Evolutionary conservation across 495 filamentous ascomycete genomes (phyloP), one percentile per base, ranked within the genome.

Genomic region (Aspergillus carlsbadensis): DNA sequence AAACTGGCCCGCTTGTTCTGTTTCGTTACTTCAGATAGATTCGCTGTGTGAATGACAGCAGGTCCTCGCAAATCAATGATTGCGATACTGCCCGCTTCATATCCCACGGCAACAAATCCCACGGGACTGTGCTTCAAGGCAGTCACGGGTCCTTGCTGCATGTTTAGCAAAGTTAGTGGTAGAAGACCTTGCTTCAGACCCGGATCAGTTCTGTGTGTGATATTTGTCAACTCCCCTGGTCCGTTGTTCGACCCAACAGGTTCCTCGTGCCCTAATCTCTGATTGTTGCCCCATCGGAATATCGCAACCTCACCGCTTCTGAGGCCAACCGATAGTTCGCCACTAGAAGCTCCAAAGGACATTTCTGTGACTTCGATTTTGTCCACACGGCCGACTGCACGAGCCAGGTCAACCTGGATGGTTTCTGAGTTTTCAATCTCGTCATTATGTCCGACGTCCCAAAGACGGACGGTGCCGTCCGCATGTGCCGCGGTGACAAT

Each of bases 31-130:
- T 93, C 87, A 13, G 72, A 72, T 35, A 92, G 63, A 15, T 82
- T 81, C 2, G 81, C 82, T 39, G 81, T 84, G 65, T 88, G 90
- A 46, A 98, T 96, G n/a, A 98, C 74, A 1, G 87, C 81, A 18
- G 94, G 94, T 0, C 95, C 95, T 57, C 95, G 79, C 43, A 96
- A 76, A 65, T 98, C 94, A 40, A 97, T 78, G 21, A 98, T 84
- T 10, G 77, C 84, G 34, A 98, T 64, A 58, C 84, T 81, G 0
- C 94, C 94, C 46, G 80, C 80, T 70, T 96, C 87, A 18, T 89
- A 94, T 0, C 91, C 94, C 39, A 86, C 86, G 21, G 86, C 92
- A 10, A 96, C 81, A 73, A 98, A 98, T 0, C 94, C 94, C 6
- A 98, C 85, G 64, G 94, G 89, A 29, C 91, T 95, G 49, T 93